Evolutionary conservation across 163 green algal species (phyloP), one percentile per base, ranked within the genome.

Genomic region (Scenedesmus sp.): DNA sequence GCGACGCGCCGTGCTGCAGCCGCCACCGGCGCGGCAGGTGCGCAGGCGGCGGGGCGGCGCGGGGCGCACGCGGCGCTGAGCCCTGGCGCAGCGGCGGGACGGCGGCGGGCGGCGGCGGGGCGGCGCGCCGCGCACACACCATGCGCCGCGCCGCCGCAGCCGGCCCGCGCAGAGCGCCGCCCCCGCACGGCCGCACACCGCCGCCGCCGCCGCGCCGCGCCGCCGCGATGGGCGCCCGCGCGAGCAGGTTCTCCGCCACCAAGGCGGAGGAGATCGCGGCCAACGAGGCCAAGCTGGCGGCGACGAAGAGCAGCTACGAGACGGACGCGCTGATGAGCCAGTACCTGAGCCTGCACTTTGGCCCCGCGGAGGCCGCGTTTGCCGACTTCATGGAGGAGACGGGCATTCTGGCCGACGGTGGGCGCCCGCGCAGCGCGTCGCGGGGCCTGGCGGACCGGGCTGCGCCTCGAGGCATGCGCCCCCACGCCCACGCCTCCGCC

Each of bases 1-100:
- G 89, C 28, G 78, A 89, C 56, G 86, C 81, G 44, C 83, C 89
- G n/a, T 91, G 87, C 74, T 94, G 87, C 77, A 91, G 84, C 51
- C 85, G 74, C 31, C 31, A 70, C 15, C 62, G 77, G 54, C 77
- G 83, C 18, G 53, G 64, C 2, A 66, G 74, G 74, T 81, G 50
- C 44, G 69, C 9, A 48, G 50, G 7, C 6, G 18, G 50, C 50
- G 50, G 22, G 29, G 39, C 31, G 14, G 10, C 17, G 33, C 42
- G 58, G 13, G 58, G n/a, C n/a, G n/a, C n/a, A n/a, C n/a, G n/a
- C n/a, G n/a, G n/a, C n/a, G n/a, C n/a, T n/a, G n/a, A n/a, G n/a
- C n/a, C n/a, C n/a, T n/a, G n/a, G n/a, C n/a, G n/a, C n/a, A n/a
- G n/a, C n/a, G n/a, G n/a, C n/a, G n/a, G n/a, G n/a, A n/a, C n/a